Evolutionary conservation across 306 rosid genomes (phyloP).

Genomic region (barrel medic (Medicago truncatula)): DNA sequence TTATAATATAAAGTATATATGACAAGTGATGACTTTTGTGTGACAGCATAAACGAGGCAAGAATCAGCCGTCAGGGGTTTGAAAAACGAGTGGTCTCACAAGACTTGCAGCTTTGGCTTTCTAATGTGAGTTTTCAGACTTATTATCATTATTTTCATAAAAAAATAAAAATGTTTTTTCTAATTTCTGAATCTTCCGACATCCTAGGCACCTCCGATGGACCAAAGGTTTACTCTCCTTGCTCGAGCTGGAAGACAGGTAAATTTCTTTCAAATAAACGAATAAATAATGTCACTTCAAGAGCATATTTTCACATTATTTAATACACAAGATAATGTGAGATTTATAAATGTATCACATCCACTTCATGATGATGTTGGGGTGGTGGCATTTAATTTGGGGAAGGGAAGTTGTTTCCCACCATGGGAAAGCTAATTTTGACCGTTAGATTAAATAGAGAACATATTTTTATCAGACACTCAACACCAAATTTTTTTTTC

Average conservation of each 20-base stretch:
- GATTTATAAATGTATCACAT: no score
- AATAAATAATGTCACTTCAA: background rate
- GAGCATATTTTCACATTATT: background rate
- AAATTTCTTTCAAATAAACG: conserved; percentile 12
- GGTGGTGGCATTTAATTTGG: no score
- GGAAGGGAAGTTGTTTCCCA: no score
- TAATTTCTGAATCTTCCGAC: conserved; percentile 26
- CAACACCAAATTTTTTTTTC: no score
- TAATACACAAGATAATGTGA: no score
- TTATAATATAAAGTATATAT: background rate
- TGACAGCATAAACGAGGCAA: conserved; percentile 69
- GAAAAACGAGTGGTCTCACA: conserved; percentile 97
- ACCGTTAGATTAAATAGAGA: no score
- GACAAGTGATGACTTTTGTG: conserved; percentile 32
- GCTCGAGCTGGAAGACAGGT: conserved; percentile 99
- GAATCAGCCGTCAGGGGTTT: conserved; percentile 86
- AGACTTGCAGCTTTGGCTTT: conserved; percentile 80
- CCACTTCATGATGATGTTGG: no score
- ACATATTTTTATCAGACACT: no score
- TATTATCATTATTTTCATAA: background rate
- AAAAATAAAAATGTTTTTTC: background rate
- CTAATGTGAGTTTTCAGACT: conserved; percentile 68
- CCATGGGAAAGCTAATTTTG: no score
- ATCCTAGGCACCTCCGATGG: conserved; percentile 73
- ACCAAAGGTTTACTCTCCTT: conserved; percentile 80